Evolutionary conservation across 2,329 filamentous ascomycete genomes (phyloP), one percentile per base, ranked within the genome.

Genomic region (Penicillium brevicompactum): DNA sequence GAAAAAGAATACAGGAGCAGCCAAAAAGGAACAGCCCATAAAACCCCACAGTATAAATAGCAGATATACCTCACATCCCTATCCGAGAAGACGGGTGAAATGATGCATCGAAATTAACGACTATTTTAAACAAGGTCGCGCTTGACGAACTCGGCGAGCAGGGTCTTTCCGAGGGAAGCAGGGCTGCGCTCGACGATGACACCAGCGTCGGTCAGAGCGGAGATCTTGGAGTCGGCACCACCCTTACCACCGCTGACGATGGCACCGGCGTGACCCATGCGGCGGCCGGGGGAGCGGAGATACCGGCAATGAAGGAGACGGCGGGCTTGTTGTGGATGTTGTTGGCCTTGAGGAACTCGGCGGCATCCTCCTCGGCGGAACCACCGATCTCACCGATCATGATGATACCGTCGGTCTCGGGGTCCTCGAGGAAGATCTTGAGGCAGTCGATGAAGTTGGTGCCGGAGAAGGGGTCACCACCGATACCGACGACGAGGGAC

Each of bases 371-470:
- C 82, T 99, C 94, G 57, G 94, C 94, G 58, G 90, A 91, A 62
- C 94, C 94, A 79, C 94, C 94, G 75, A 99, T 97, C 83, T 97
- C 94, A 74, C 94, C 94, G 76, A 99, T 97, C 94, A 99, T 97
- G 82, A 99, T 97, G 80, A 99, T 97, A 74, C 94, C 94, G 75
- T 99, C 94, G 38, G 94, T 99, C 82, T 96, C 91, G 76, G 89
- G 84, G 77, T 99, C 94, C 77, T 95, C 84, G 69, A 96, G 86
- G 87, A 99, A 99, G 74, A 97, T 91, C 74, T 91, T 90, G 69
- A 99, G 84, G 84, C 93, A 97, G 85, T 99, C 94, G 80, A 99
- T 97, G 84, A 97, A 99, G 86, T 96, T 97, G 79, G 94, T 97
- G 69, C 94, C 94, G 71, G 89, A 93, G 85, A 99, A 99, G 69